A percentile compares a stretch with the other conserved stretches of the same genome.
These are phyloP conservation scores for Amoebophrya sp. DNA, from an alignment of 169 alveolate species.

Conservation along the genomic window DNA sequence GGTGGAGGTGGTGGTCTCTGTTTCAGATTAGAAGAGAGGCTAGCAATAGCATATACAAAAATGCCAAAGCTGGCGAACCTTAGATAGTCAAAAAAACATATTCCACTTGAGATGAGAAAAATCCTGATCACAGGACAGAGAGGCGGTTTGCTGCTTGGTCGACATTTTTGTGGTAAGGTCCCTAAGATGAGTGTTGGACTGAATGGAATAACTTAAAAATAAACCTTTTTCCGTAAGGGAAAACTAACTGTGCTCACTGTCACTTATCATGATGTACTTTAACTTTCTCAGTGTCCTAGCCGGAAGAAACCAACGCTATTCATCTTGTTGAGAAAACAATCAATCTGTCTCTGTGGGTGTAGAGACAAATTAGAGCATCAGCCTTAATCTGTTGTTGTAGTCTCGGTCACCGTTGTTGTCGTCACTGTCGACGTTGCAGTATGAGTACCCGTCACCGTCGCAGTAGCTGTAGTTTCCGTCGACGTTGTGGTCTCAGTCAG, in stretches of 20 bases:
- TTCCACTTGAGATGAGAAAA: too few species aligned
- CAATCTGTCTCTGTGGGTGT: neutral
- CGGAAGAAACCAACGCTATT: neutral
- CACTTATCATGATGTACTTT: neutral
- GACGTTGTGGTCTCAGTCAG: constrained; percentile 3
- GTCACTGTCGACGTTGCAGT: constrained; percentile 10
- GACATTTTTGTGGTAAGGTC: too few species aligned
- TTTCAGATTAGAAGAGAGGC: too few species aligned
- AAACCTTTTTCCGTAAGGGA: neutral
- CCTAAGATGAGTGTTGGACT: too few species aligned
- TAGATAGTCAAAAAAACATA: too few species aligned
- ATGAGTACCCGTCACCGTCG: neutral
- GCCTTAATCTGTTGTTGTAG: constrained; percentile 20
- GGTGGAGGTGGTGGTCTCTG: too few species aligned
- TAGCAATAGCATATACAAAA: too few species aligned
- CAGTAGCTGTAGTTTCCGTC: constrained; percentile 15
- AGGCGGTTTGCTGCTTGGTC: too few species aligned
- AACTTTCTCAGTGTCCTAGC: neutral
- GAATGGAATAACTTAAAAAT: neutral
- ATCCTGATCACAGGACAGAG: too few species aligned
- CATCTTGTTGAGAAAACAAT: neutral
- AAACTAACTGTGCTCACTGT: neutral
- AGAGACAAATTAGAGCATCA: neutral
- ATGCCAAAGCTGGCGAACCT: too few species aligned
- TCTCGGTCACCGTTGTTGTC: neutral